phyloP scores from a whole-genome alignment of 2,329 filamentous ascomycete genomes.

The Colletotrichum sp. region DNA sequence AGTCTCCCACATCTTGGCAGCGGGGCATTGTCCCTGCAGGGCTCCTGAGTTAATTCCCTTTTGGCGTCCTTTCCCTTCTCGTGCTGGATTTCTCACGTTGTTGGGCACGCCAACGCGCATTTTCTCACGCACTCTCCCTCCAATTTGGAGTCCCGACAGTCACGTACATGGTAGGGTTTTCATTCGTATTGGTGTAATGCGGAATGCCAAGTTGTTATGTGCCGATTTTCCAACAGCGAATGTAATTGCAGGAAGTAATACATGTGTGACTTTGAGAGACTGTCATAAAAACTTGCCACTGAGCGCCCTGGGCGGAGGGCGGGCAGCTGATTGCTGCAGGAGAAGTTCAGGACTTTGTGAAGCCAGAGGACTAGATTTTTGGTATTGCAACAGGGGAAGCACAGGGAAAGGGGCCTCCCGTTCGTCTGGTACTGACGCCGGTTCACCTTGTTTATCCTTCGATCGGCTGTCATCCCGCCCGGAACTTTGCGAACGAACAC shows the following conservation, averaged over 20 bases:
- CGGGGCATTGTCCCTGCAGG: constrained; percentile 2
- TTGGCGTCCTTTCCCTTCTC: not conserved
- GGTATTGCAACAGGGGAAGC: not conserved
- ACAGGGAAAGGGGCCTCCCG: not conserved
- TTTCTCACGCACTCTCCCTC: not conserved
- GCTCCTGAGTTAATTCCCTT: constrained; percentile 1
- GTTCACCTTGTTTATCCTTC: not conserved
- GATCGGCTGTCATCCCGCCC: not conserved
- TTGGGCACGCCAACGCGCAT: not conserved
- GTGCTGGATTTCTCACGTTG: not conserved
- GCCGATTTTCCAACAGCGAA: not conserved
- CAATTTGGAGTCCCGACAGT: not conserved
- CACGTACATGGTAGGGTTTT: not conserved
- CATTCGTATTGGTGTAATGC: not conserved
- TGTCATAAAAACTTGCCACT: not conserved
- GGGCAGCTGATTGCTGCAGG: not conserved
- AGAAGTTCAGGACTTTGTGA: not conserved
- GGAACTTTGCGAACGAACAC: not conserved
- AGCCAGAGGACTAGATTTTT: not conserved
- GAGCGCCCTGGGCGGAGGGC: not conserved
- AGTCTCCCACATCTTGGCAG: not conserved
- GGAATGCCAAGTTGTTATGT: not conserved
- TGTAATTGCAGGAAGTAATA: not conserved
- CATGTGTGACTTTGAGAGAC: not conserved
- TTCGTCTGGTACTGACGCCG: not conserved